A percentile compares a stretch with the other conserved stretches of the same genome.
Evolutionary conservation across 2,329 filamentous ascomycete species (phyloP).

Genomic region (Immersiporthe knoxdaviesiana): DNA sequence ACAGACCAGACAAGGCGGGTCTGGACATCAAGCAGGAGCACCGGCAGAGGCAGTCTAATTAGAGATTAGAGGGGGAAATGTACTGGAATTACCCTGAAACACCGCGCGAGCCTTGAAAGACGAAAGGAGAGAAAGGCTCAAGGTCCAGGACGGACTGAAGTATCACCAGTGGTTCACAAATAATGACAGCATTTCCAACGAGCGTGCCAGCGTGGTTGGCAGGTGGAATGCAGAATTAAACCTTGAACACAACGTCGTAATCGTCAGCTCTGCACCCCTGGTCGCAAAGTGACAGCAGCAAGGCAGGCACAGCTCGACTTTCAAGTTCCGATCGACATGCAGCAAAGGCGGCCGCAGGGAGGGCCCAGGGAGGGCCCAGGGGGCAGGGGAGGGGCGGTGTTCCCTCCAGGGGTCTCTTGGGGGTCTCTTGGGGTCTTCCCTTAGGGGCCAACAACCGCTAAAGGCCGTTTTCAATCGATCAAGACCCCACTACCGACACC

Average conservation of each 20-base stretch:
- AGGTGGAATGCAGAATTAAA: slow-evolving; percentile 2
- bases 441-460: background rate
- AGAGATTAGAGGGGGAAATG: slow-evolving; percentile 3
- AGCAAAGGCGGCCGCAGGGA: background rate
- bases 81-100: background rate
- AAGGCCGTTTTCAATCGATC: background rate
- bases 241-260: slow-evolving; percentile 1
- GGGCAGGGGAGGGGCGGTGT: background rate
- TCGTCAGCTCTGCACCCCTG: background rate
- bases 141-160: slow-evolving; percentile 11
- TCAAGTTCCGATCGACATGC: slow-evolving; percentile 2
- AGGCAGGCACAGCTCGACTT: slow-evolving; percentile 3
- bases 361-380: background rate
- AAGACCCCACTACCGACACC: slow-evolving; percentile 3
- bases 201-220: slow-evolving; percentile 4
- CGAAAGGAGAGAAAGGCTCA: slow-evolving; percentile 21
- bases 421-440: background rate
- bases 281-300: slow-evolving; percentile 11
- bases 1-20: background rate
- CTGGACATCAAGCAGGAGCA: background rate
- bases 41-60: background rate
- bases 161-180: slow-evolving; percentile 7
- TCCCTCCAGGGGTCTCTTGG: slow-evolving; percentile 1
- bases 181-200: slow-evolving; percentile 4
- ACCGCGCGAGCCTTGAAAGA: slow-evolving; percentile 15